Percentiles rank a stretch among this genome's conserved stretches.
phyloP scores from a whole-genome alignment of 768 basidiomycete species.

The Mycena filopes region DNA sequence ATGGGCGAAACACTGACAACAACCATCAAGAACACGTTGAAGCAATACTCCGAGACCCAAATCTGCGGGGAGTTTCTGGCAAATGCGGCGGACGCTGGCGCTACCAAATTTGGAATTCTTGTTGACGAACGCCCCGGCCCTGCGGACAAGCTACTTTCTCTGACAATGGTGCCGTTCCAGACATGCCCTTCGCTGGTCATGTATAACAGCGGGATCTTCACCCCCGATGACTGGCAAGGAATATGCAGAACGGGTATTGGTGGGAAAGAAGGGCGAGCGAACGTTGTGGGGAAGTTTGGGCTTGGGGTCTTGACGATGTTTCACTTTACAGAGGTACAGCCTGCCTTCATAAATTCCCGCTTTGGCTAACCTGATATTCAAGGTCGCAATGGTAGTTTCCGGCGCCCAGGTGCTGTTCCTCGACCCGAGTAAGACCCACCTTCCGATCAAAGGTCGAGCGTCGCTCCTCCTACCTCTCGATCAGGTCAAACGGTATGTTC shows the following conservation, averaged over 20 bases:
- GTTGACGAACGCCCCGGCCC: conserved; percentile 44
- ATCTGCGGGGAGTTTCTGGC: conserved; percentile 62
- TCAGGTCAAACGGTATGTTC: conserved; percentile 46
- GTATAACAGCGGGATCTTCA: conserved; percentile 51
- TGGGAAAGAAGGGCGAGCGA: conserved; percentile 49
- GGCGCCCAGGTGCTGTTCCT: conserved; percentile 48
- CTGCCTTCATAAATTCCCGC: neutral
- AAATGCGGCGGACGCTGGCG: conserved; percentile 62
- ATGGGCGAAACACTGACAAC: conserved; percentile 56
- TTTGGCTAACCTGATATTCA: conserved; percentile 9
- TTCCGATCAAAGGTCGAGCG: conserved; percentile 48
- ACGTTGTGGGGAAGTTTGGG: conserved; percentile 63
- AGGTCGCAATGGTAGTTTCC: conserved; percentile 47
- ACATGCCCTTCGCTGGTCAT: conserved; percentile 52
- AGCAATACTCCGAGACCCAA: conserved; percentile 54
- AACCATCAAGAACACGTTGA: conserved; percentile 54
- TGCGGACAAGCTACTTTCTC: conserved; percentile 42
- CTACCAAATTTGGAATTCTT: conserved; percentile 53
- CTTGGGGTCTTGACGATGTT: conserved; percentile 63
- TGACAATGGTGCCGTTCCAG: conserved; percentile 48
- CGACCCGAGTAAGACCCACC: conserved; percentile 55
- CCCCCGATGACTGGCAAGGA: conserved; percentile 54
- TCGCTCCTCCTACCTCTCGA: conserved; percentile 46
- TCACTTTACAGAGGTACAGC: conserved; percentile 59
- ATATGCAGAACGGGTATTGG: conserved; percentile 58